Evolutionary conservation across 345 rosid species (phyloP), one percentile per base, ranked within the genome.

Genomic region (Eucalyptus coolabah): DNA sequence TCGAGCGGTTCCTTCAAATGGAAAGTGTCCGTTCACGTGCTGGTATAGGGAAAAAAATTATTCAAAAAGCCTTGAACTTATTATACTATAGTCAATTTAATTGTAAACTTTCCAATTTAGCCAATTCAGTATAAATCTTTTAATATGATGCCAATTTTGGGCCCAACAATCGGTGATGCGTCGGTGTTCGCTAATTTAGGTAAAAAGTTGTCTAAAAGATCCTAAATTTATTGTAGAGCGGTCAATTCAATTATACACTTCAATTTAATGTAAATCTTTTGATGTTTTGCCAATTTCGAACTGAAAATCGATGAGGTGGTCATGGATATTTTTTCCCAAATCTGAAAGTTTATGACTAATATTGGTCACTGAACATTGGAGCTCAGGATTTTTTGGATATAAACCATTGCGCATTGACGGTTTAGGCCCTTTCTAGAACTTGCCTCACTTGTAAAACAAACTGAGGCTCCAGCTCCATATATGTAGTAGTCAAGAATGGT

Each of bases 161-260:
- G 26, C 59, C 11, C 59, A 21, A 21, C 4, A 3, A 53, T 53
- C 11, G 11, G 11, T 53, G 59, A 53, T 53, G 26, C 21, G 11
- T 24, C 1, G 6, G 30, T 6, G 1, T 56, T 26, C 1, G 14
- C 30, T 56, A 26, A 56, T 56, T 56, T 56, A 26, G 30, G 12
- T 0, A 28, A n/a, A 67, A 67, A 67, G 9, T 67, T 15, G 0
- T 67, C 6, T 5, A 72, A 72, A 72, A 19, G 2, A 3, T 37
- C 1, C 0, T 40, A 37, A 17, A 37, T 0, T 5, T 19, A 9
- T 72, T 19, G 2, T 72, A 72, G 0, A 2, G 0, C 7, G 0
- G 0, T 2, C 1, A 37, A 72, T 72, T 18, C 2, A 10, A 3
- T 19, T 2, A 0, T 37, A 9, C 12, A 56, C 28, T 56, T 56